Evolutionary conservation across 202 grass and related monocot species (phyloP), one percentile per base, ranked within the genome.

Genomic region (Schoenoplectus tabernaemontani): DNA sequence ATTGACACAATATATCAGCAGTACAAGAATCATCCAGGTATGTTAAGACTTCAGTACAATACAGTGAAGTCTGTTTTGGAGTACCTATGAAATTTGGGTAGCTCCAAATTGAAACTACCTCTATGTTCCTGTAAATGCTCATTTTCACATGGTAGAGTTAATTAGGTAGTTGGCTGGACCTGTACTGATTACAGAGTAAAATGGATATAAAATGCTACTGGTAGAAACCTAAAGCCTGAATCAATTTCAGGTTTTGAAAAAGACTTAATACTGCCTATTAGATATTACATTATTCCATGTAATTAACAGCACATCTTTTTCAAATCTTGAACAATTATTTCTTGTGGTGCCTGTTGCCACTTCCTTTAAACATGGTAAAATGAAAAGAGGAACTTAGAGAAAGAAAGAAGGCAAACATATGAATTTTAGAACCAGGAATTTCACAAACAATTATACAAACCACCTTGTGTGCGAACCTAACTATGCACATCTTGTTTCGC

Each of bases 141-240:
- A 53, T 75, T 19, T 69, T 56, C 70, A 54, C 70, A 54, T 75
- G 41, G 47, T 34, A 34, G 70, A 53, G 26, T 75, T 72, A 71
- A 28, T 28, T 74, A 54, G 46, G 46, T 74, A 74, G 70, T 53
- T 74, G 47, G 70, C 23, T 54, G 26, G 44, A 54, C 16, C 24
- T 73, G 44, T 50, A 48, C 22, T 71, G 17, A 33, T 32, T 73
- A 56, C 47, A 54, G 46, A n/a, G 8, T 75, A n/a, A 53, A 75
- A 75, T 75, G 70, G 47, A 54, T 53, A 75, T 54, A 36, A 75
- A 75, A 75, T 7, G 1, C 5, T 51, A 7, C 23, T 54, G 70
- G 70, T 19, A 68, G 64, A 23, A 64, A 37, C 38, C 22, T 68
- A 44, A 68, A 68, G 37, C 43, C 64, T 42, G 47, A 75, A 54